These are phyloP conservation scores for Takakia lepidozioides DNA, from an alignment of 225 moss, liverwort and hornwort genomes.

Conservation along the genomic window DNA sequence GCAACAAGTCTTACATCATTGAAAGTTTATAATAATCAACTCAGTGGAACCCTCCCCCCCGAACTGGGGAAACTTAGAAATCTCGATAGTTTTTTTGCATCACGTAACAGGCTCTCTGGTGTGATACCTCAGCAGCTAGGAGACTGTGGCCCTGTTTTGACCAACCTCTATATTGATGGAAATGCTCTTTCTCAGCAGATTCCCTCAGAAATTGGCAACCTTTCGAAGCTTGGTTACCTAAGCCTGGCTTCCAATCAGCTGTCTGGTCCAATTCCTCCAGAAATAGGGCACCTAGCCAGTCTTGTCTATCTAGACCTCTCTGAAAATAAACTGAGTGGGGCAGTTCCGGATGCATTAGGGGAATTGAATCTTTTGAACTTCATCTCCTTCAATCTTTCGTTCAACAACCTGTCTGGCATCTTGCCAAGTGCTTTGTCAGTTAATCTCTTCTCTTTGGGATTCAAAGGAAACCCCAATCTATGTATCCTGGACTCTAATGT, in stretches of 20 bases:
- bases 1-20: conserved; percentile 24
- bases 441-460: conserved; percentile 12
- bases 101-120: conserved; percentile 21
- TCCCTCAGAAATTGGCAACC: conserved; percentile 10
- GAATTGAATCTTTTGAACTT: conserved; percentile 11
- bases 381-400: conserved; percentile 33
- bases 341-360: conserved; percentile 3
- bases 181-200: conserved; percentile 16
- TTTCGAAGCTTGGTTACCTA: conserved; percentile 16
- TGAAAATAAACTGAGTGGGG: conserved; percentile 24
- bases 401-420: conserved; percentile 27
- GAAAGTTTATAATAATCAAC: conserved; percentile 28
- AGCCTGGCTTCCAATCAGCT: conserved; percentile 30
- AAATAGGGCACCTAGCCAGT: conserved; percentile 10
- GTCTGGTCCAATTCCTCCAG: conserved; percentile 14
- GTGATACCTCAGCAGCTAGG: conserved; percentile 18
- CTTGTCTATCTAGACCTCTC: conserved; percentile 38
- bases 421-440: not conserved
- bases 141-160: conserved; percentile 12
- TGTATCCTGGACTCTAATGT: conserved; percentile 1
- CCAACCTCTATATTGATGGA: conserved; percentile 20
- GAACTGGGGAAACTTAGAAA: conserved; percentile 13
- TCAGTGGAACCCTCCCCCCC: conserved; percentile 10
- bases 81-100: conserved; percentile 26
- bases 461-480: conserved; percentile 26